Base-by-base conservation (phyloP, 495 filamentous ascomycete species). In the Talaromyces ruber region DNA sequence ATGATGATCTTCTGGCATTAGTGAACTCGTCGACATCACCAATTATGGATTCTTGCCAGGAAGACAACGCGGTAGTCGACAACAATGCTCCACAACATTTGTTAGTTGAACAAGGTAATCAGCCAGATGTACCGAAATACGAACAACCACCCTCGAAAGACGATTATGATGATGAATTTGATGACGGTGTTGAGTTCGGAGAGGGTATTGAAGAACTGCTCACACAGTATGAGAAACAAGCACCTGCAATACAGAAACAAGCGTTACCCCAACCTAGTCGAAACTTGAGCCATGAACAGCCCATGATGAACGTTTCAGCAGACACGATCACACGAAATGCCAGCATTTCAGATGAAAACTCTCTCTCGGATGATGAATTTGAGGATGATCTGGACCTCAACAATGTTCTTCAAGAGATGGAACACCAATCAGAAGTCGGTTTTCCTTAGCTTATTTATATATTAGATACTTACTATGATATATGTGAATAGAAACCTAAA, bases 161-260 rank as follows among this genome's bases (percentile, higher is more conserved):
- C 14, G 71, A 74, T 63, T 82, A 74, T 65, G 86, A 82, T 34
- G 85, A 82, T 70, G 78, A 88, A 60, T 88, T 87, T 69, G 85
- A 84, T 39, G 85, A 86, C 67, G 88, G 90, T 64, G 89, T 92
- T 68, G 86, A 86, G 64, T 76, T 79, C 56, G 70, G 66, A 18
- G 75, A 78, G 29, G 72, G 72, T 50, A 68, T 80, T 51, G 66
- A 76, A 25, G 73, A 77, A 37, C 69, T 79, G 22, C 71, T 79
- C 54, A 73, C 71, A 18, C 67, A 68, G 28, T 78, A 72, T 65
- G 74, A 79, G 53, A 63, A 58, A 67, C 80, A 72, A 43, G 80
- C 64, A 74, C 79, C 62, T 57, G 6, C 12, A 34, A 12, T 34
- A 34, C 26, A 63, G 34, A 53, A 59, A 59, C 47, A 60, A 68